These are phyloP conservation scores for Coemansia sp. DNA, from an alignment of 192 early-diverging fungal species.

Conservation along the genomic window DNA sequence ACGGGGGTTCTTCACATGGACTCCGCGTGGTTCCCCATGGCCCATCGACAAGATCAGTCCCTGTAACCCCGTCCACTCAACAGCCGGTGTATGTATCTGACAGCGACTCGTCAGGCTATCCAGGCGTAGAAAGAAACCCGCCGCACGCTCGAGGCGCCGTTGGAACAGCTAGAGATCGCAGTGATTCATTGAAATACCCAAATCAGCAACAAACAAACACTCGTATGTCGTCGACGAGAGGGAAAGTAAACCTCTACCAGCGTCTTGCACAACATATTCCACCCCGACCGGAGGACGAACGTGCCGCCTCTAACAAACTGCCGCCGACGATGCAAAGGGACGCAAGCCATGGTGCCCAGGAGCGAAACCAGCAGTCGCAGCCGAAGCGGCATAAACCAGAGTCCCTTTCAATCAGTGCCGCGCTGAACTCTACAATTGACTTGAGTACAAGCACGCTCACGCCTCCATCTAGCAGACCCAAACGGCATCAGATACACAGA, in stretches of 20 bases:
- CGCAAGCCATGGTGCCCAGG: not conserved
- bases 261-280: conserved; percentile 45
- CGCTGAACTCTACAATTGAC: not conserved
- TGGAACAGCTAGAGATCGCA: not conserved
- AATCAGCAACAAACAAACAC: not conserved
- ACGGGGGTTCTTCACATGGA: conserved; percentile 2
- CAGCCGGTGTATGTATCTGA: conserved; percentile 25
- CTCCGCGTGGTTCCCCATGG: conserved; percentile 20
- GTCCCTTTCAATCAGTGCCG: conserved; percentile 4
- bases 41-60: conserved; percentile 27
- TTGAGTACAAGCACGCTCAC: conserved; percentile 9
- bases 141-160: not conserved
- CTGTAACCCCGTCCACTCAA: conserved; percentile 26
- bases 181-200: not conserved
- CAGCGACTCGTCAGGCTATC: conserved; percentile 16
- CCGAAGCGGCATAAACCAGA: conserved; percentile 16
- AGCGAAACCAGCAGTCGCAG: conserved; percentile 11
- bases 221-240: conserved; percentile 4
- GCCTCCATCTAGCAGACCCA: not conserved
- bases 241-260: conserved; percentile 35
- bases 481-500: not conserved
- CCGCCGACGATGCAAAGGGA: not conserved
- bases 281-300: conserved; percentile 4
- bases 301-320: not conserved
- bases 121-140: not conserved